A percentile compares a stretch with the other conserved stretches of the same genome.
phyloP scores from a whole-genome alignment of 371 early-diverging fungal species.

The Dipsacomyces acuminosporus region DNA sequence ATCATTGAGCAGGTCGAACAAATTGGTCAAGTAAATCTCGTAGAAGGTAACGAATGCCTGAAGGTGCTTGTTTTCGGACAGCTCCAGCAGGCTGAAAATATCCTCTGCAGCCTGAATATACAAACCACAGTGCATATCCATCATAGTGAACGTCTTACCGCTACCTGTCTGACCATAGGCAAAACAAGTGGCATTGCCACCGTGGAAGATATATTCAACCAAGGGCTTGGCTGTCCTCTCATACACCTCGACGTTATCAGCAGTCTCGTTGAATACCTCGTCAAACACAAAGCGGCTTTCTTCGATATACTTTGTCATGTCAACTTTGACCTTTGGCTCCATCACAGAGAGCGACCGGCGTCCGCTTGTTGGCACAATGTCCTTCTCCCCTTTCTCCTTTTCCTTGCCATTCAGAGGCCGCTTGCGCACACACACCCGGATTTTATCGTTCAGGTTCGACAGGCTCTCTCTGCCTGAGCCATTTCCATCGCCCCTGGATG shows the following conservation, averaged over 20 bases:
- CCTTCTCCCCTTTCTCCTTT: slow-evolving; percentile 62
- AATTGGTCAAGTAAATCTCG: slow-evolving; percentile 95
- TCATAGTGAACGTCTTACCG: slow-evolving; percentile 99
- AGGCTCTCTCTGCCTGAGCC: slow-evolving; percentile 9
- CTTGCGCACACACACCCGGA: slow-evolving; percentile 96
- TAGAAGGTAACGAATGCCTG: slow-evolving; percentile 85
- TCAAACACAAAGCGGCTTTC: slow-evolving; percentile 95
- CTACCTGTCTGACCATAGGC: slow-evolving; percentile 98
- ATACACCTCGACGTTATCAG: slow-evolving; percentile 87
- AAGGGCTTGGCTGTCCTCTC: slow-evolving; percentile 84
- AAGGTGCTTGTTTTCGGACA: slow-evolving; percentile 66
- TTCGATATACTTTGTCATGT: slow-evolving; percentile 91
- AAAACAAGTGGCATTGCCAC: slow-evolving; percentile 98
- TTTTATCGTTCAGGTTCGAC: slow-evolving; percentile 49
- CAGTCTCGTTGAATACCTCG: slow-evolving; percentile 84
- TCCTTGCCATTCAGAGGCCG: slow-evolving; percentile 89
- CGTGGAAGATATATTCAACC: slow-evolving; percentile 89
- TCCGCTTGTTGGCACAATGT: slow-evolving; percentile 69
- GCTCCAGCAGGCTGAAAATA: slow-evolving; percentile 73
- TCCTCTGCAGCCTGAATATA: slow-evolving; percentile 90
- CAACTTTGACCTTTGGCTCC: slow-evolving; percentile 84
- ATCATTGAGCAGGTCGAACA: slow-evolving; percentile 90
- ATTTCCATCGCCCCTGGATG: slow-evolving; percentile 8
- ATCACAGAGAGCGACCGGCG: slow-evolving; percentile 70
- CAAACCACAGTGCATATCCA: slow-evolving; percentile 73